Evolutionary conservation across 257 asterid genomes (phyloP), one percentile per base, ranked within the genome.

Genomic region (Petunia axillaris): DNA sequence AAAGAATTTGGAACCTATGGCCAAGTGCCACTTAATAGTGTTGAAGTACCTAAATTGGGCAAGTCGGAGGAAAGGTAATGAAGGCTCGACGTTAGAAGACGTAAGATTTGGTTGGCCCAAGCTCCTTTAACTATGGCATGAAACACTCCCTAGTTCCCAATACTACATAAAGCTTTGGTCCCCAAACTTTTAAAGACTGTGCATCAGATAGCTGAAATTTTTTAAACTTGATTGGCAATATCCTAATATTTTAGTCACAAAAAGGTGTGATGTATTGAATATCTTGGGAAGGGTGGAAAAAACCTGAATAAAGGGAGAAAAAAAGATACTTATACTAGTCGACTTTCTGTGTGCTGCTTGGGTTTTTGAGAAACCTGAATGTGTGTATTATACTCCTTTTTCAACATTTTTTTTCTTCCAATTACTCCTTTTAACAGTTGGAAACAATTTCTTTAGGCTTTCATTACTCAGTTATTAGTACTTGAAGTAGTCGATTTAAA

Each of bases 261-360:
- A 46, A 25, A 44, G 9, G 58, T 44, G 58, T 70, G 14, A 10
- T 44, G 13, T 66, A 14, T 67, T 25, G 25, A 25, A 67, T 43
- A 39, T 68, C 76, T 68, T 68, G 76, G 57, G 40, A 68, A 68
- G 38, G 75, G 75, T 15, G 41, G 9, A 3, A 37, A 44, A 64
- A 68, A 8, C 8, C 8, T 43, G 16, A 68, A 68, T 43, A 60
- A 10, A 60, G 40, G 66, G 3, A 25, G 35, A 7, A 3, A 5
- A 11, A 40, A 8, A 35, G 35, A 53, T 25, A 25, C 25, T 25
- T 25, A 25, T 25, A 25, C 25, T 25, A 70, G 41, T 25, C 16
- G 1, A 44, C 35, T 9, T 68, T 2, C 76, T 70, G 40, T 70
- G 58, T 40, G 76, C 76, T 57, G 58, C n/a, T 70, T 68, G 44